Percentiles rank a stretch among this genome's conserved stretches.
Conservation (phyloP, 768 basidiomycete species). For the Sarcodon sp. region DNA sequence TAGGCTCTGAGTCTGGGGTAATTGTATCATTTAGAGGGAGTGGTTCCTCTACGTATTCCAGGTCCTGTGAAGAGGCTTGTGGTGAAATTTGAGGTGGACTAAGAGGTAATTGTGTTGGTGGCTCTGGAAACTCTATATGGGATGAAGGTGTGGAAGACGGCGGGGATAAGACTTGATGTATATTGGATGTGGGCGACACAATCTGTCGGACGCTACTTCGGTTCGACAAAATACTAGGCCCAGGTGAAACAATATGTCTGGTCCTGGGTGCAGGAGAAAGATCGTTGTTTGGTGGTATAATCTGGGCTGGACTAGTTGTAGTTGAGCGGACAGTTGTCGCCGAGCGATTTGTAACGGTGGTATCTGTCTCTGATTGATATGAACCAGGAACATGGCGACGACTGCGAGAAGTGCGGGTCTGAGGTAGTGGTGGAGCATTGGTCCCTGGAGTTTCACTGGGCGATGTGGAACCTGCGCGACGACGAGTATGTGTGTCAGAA, state of each 20-base stretch:
- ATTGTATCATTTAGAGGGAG: neutral
- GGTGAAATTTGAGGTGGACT: neutral
- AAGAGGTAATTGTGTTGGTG: neutral
- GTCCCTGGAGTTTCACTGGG: slow-evolving; percentile 3
- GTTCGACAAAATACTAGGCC: too few relatives aligned
- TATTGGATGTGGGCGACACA: too few relatives aligned
- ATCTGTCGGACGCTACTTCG: too few relatives aligned
- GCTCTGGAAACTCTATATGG: neutral
- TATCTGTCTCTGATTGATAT: neutral
- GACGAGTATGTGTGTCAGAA: slow-evolving; percentile 5
- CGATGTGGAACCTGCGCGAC: neutral
- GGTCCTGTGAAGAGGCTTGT: neutral
- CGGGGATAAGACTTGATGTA: neutral
- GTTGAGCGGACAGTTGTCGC: neutral
- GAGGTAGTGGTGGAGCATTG: neutral
- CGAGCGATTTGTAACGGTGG: neutral
- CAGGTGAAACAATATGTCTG: too few relatives aligned
- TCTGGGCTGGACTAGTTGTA: neutral
- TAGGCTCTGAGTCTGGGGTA: neutral
- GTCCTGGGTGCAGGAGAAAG: too few relatives aligned
- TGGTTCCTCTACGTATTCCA: neutral
- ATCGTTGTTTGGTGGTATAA: neutral
- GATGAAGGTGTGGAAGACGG: neutral
- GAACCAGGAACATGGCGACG: neutral
- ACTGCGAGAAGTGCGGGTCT: neutral